Base-by-base conservation (phyloP, 805 yeast species). In the Lachancea sp. region DNA sequence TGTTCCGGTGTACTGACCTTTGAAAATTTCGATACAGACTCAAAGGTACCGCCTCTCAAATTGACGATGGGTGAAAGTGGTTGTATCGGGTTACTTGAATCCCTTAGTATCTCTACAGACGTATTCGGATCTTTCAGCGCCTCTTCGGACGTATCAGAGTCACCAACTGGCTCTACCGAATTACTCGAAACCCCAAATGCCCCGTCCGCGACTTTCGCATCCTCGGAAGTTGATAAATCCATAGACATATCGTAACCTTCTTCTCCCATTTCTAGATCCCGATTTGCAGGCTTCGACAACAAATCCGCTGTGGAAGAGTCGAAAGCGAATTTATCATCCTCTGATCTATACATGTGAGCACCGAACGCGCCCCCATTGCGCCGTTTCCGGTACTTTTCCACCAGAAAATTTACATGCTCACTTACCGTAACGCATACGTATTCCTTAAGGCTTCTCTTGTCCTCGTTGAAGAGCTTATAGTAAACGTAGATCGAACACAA, bases 381-480 rank as follows among this genome's bases (percentile, higher is more conserved):
- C 16, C 16, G 13, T 13, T 13, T 18, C 8, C 36, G 42, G 42
- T 48, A 51, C 35, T 36, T 48, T 22, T 55, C 60, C 7, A 52
- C 52, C 45, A 81, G 58, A 21, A 59, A 54, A 42, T 78, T 72
- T 17, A 83, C 78, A 22, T 74, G 70, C 22, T 70, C 68, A 54
- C 80, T 79, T 38, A 81, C 77, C 23, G 75, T 68, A 8, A 67
- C 52, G 55, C 81, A 78, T 52, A 84, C 80, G 58, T 72, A 81
- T 45, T 75, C 77, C 49, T 75, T 80, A 41, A 82, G 59, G 9
- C 75, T 67, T 19, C 51, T 49, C 40, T 55, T 63, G 32, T 56
- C 54, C 13, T 61, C 55, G 28, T 70, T 58, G 9, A 71, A 54
- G 15, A 72, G 54, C 45, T 66, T 71, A 39, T 70, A 65, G 48